Evolutionary conservation across 257 asterid genomes (phyloP), one percentile per base, ranked within the genome.

Genomic region (Solanum rostratum): DNA sequence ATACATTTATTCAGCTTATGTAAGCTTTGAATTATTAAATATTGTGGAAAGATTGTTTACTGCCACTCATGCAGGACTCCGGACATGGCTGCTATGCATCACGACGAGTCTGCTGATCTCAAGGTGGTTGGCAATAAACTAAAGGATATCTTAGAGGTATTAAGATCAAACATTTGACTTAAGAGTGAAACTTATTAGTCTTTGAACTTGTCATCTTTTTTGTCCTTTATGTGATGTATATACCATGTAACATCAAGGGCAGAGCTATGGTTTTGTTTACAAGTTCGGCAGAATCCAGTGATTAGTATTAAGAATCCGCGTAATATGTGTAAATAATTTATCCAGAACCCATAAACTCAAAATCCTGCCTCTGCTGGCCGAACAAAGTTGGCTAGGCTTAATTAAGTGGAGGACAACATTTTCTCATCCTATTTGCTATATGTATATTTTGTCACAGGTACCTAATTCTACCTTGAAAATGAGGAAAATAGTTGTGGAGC

Each of bases 41-140:
- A 55, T 27, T 87, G 71, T 52, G 29, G 24, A 57, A 43, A 18
- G 73, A 27, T 76, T 80, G 83, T 78, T 84, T 70, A 79, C 11
- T 73, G 15, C 49, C 59, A 20, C 78, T 62, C 62, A 20, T 84
- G 88, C 94, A 95, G 99, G 92, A 93, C 95, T 37, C 98, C 93
- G 0, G 95, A 90, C 81, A 91, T 94, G 97, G 89, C 97, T 20
- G 93, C 95, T 18, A 93, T 95, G 92, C 98, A 95, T 89, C 97
- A 94, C 27, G 98, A 95, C 89, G 81, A 92, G 79, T 92, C 99
- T 43, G 63, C 97, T 20, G 97, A 95, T 88, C 98, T 95, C 87
- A 92, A 91, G 85, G 95, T 94, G 83, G 98, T 95, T 7, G 94
- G 93, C 49, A 86, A 83, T 87, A 95, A 91, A 90, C 91, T 95